A percentile compares a stretch with the other conserved stretches of the same genome.
Conservation (phyloP, 2,329 filamentous ascomycete genomes). For the Monilinia aucupariae region DNA sequence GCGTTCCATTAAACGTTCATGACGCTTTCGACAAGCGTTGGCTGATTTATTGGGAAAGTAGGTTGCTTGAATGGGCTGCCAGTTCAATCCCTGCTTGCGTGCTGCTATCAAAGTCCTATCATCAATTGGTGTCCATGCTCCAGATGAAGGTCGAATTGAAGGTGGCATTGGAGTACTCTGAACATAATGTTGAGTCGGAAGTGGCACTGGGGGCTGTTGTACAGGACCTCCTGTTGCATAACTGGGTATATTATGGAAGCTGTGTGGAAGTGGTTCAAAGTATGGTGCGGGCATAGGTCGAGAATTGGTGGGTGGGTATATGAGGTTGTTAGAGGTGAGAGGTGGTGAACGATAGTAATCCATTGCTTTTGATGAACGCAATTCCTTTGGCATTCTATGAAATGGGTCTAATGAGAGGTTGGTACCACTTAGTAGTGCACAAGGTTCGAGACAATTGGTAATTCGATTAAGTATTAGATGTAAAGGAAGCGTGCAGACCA, state of each 20-base stretch:
- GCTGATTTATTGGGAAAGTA: slow-evolving; percentile 71
- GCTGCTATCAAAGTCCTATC: slow-evolving; percentile 69
- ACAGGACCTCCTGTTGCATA: slow-evolving; percentile 22
- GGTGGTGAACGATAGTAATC: slow-evolving; percentile 19
- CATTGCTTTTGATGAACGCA: slow-evolving; percentile 1
- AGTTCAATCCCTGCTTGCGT: slow-evolving; percentile 71
- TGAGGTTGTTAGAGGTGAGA: slow-evolving; percentile 5
- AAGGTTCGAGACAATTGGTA: slow-evolving; percentile 6
- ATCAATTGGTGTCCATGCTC: slow-evolving; percentile 68
- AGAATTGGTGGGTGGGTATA: slow-evolving; percentile 13
- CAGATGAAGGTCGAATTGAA: slow-evolving; percentile 49
- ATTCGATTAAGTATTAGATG: slow-evolving; percentile 11
- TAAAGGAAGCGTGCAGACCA: slow-evolving; percentile 7
- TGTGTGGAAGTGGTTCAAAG: slow-evolving; percentile 17
- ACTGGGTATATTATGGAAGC: slow-evolving; percentile 12
- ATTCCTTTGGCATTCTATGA: slow-evolving; percentile 16
- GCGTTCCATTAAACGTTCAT: slow-evolving; percentile 77
- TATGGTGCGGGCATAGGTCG: slow-evolving; percentile 3
- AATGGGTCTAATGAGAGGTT: background rate
- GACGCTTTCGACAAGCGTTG: slow-evolving; percentile 76
- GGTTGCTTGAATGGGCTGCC: slow-evolving; percentile 70
- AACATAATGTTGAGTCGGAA: slow-evolving; percentile 15
- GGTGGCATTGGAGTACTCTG: slow-evolving; percentile 13
- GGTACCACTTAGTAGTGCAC: background rate
- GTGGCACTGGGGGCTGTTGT: slow-evolving; percentile 17